A percentile compares a stretch with the other conserved stretches of the same genome.
Evolutionary conservation across 495 filamentous ascomycete genomes (phyloP).

Genomic region (Hyaloscypha variabilis): DNA sequence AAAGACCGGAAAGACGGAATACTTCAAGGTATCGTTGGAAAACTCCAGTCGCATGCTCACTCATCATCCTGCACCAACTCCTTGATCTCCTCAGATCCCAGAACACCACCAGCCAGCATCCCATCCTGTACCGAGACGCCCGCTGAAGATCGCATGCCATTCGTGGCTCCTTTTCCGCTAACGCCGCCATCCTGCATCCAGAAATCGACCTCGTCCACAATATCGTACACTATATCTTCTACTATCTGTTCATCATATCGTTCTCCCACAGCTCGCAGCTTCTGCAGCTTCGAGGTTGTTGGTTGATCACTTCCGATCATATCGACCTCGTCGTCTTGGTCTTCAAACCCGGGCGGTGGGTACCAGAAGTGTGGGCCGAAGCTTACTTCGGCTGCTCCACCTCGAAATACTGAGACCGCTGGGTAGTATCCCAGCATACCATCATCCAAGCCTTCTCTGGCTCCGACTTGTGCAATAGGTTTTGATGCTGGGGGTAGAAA

Average conservation of each 20-base stretch:
- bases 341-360: slow-evolving; percentile 61
- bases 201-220: slow-evolving; percentile 89
- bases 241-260: slow-evolving; percentile 93
- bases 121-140: slow-evolving; percentile 20
- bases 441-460: slow-evolving; percentile 84
- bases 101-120: slow-evolving; percentile 16
- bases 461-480: slow-evolving; percentile 71
- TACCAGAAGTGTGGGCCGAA: slow-evolving; percentile 91
- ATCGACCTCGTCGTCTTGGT: slow-evolving; percentile 47
- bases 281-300: slow-evolving; percentile 8
- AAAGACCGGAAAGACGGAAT: background rate
- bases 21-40: background rate
- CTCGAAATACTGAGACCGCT: slow-evolving; percentile 86
- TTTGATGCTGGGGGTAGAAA: slow-evolving; percentile 92
- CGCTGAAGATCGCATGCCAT: slow-evolving; percentile 33
- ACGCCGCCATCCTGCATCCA: slow-evolving; percentile 65
- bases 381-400: slow-evolving; percentile 88
- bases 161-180: slow-evolving; percentile 42
- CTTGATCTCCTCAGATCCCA: slow-evolving; percentile 52
- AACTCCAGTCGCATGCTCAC: slow-evolving; percentile 17
- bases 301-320: slow-evolving; percentile 45
- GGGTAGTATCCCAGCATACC: slow-evolving; percentile 95
- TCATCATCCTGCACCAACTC: slow-evolving; percentile 67
- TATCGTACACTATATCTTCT: slow-evolving; percentile 89
- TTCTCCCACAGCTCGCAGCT: slow-evolving; percentile 66